phyloP scores from a whole-genome alignment of 108 stramenopile species.

The Pseudonitzschia delicatissima region DNA sequence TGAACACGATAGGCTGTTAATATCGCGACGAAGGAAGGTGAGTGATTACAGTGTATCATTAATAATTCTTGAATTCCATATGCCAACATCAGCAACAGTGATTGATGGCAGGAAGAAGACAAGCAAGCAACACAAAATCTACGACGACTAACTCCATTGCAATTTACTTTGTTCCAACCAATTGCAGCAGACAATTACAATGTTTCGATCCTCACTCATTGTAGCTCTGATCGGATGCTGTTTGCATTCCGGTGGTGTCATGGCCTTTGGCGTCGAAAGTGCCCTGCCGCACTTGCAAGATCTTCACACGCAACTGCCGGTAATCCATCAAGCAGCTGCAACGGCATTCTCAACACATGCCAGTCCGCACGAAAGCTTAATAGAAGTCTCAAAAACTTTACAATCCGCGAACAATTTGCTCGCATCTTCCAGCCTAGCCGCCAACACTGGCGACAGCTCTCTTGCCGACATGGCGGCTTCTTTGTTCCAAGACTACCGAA shows the following conservation, averaged over 20 bases:
- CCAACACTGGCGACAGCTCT: neutral
- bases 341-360: neutral
- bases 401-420: neutral
- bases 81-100: too few species aligned
- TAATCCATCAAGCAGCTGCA: constrained; percentile 4
- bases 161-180: too few species aligned
- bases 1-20: too few species aligned
- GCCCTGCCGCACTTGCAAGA: neutral
- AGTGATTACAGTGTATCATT: too few species aligned
- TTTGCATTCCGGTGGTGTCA: neutral
- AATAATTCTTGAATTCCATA: too few species aligned
- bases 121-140: too few species aligned
- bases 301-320: neutral
- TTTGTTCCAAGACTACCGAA: constrained; percentile 34
- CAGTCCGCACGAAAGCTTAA: neutral
- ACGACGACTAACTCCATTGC: too few species aligned
- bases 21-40: too few species aligned
- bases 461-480: neutral
- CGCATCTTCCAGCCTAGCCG: neutral
- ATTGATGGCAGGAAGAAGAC: too few species aligned
- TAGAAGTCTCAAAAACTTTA: too few species aligned
- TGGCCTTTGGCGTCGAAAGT: neutral
- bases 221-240: neutral
- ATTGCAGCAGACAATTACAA: neutral
- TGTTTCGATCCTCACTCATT: neutral